phyloP scores from a whole-genome alignment of 805 yeast species.

The Clavispora santaluciae region DNA sequence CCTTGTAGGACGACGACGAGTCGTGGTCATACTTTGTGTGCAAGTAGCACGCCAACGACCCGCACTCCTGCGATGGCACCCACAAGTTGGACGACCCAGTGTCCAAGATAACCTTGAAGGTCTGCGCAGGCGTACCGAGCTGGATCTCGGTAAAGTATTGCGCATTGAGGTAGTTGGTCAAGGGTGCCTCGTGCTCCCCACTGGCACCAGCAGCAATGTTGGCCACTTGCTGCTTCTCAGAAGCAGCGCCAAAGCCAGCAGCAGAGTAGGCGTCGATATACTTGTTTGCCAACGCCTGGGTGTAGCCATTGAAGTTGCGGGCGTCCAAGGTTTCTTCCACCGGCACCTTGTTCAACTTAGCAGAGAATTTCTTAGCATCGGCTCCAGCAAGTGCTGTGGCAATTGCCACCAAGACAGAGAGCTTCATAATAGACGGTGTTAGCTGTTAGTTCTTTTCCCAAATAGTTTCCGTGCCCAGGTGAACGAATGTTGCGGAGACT shows the following conservation, averaged over 20 bases:
- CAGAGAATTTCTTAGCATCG: constrained; percentile 50
- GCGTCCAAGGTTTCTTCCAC: constrained; percentile 53
- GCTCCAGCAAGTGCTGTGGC: constrained; percentile 37
- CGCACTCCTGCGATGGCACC: constrained; percentile 89
- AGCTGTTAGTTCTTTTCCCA: background rate
- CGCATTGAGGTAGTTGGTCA: constrained; percentile 91
- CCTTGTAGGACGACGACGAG: constrained; percentile 75
- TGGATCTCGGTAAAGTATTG: constrained; percentile 92
- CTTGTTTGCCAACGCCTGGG: constrained; percentile 56
- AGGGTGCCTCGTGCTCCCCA: constrained; percentile 62
- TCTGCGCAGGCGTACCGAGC: constrained; percentile 90
- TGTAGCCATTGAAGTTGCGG: constrained; percentile 47
- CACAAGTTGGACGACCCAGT: constrained; percentile 97
- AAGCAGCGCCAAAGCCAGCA: constrained; percentile 10
- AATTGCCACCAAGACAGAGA: constrained; percentile 38
- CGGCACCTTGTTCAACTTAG: constrained; percentile 57
- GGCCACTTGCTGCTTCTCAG: constrained; percentile 18
- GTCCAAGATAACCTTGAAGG: constrained; percentile 89
- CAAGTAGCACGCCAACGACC: constrained; percentile 91
- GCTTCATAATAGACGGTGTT: constrained; percentile 21
- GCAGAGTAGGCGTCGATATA: constrained; percentile 48
- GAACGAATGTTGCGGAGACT: background rate
- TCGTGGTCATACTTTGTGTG: constrained; percentile 88
- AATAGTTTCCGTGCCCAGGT: background rate
- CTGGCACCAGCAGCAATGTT: constrained; percentile 14